Evolutionary conservation across 2,329 filamentous ascomycete species (phyloP).

Genomic region (Fusarium nisikadoi): DNA sequence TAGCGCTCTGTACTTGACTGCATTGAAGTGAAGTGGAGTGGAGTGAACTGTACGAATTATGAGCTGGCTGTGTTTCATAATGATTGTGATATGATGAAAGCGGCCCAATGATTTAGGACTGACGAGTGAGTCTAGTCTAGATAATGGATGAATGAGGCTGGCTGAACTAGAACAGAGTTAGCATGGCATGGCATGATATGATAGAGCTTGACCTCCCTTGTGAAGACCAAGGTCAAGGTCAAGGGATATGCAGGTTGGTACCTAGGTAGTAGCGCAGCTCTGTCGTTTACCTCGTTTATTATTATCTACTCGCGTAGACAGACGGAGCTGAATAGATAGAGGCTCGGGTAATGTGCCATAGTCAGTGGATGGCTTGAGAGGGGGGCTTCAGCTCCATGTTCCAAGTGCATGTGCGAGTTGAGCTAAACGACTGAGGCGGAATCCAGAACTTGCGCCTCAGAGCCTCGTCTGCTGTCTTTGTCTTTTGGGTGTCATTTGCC

Average conservation of each 20-base stretch:
- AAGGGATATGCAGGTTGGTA: not conserved
- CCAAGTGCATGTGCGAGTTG: slow-evolving; percentile 15
- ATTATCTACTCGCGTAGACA: slow-evolving; percentile 1
- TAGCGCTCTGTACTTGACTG: not conserved
- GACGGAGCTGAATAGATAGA: slow-evolving; percentile 21
- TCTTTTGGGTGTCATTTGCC: slow-evolving; percentile 7
- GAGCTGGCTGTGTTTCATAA: not conserved
- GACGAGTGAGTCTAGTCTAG: not conserved
- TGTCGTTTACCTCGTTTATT: not conserved
- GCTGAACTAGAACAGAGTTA: slow-evolving; percentile 15
- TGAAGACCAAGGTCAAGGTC: not conserved
- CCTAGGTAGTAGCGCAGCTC: too few relatives aligned
- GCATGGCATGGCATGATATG: slow-evolving; percentile 1
- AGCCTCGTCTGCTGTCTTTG: slow-evolving; percentile 9
- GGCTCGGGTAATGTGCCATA: not conserved
- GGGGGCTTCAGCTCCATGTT: slow-evolving; percentile 27
- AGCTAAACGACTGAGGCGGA: slow-evolving; percentile 23
- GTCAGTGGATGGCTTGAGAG: slow-evolving; percentile 24
- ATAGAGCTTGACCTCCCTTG: not conserved
- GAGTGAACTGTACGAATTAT: slow-evolving; percentile 7
- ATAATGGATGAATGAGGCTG: slow-evolving; percentile 11
- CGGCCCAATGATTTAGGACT: slow-evolving; percentile 12
- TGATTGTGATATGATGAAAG: slow-evolving; percentile 22
- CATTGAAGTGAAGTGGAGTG: not conserved
- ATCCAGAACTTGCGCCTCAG: slow-evolving; percentile 16